Conservation (phyloP, 1,139 yeast genomes). For the Pichia sp. region DNA sequence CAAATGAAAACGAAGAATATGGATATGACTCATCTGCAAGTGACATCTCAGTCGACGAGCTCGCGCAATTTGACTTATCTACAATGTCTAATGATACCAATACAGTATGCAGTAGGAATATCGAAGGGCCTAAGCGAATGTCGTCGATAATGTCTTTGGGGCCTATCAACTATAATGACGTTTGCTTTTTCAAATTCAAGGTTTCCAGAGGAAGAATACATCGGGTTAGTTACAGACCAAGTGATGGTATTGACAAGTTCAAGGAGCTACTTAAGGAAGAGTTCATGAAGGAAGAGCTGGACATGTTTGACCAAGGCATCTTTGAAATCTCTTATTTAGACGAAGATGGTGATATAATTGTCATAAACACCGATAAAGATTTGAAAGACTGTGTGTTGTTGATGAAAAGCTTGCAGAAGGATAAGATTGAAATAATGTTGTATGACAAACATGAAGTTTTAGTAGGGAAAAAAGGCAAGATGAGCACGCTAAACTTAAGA, state of each 20-base stretch:
- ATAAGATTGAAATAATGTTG: constrained; percentile 66
- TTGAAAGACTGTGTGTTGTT: constrained; percentile 65
- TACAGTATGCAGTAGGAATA: background rate
- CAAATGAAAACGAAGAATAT: constrained; percentile 40
- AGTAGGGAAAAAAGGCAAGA: constrained; percentile 13
- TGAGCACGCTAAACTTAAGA: constrained; percentile 10
- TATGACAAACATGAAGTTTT: constrained; percentile 41
- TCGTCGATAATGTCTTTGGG: constrained; percentile 8
- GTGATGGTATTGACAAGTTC: constrained; percentile 45
- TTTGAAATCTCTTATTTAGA: constrained; percentile 77
- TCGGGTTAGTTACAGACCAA: constrained; percentile 49
- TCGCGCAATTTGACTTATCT: constrained; percentile 18
- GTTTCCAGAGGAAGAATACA: constrained; percentile 75
- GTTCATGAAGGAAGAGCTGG: constrained; percentile 33
- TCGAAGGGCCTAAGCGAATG: constrained; percentile 4
- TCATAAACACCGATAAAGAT: constrained; percentile 72
- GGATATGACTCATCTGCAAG: constrained; percentile 21
- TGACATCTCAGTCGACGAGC: constrained; percentile 19
- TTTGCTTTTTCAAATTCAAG: constrained; percentile 70
- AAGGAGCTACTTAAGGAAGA: constrained; percentile 45
- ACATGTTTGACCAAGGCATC: constrained; percentile 13
- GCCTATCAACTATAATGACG: constrained; percentile 23
- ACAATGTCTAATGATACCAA: constrained; percentile 5
- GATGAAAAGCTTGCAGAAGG: constrained; percentile 44
- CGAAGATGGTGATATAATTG: constrained; percentile 81